Conservation (phyloP, 352 stramenopile species). For the Globisporangium carolinianum region DNA sequence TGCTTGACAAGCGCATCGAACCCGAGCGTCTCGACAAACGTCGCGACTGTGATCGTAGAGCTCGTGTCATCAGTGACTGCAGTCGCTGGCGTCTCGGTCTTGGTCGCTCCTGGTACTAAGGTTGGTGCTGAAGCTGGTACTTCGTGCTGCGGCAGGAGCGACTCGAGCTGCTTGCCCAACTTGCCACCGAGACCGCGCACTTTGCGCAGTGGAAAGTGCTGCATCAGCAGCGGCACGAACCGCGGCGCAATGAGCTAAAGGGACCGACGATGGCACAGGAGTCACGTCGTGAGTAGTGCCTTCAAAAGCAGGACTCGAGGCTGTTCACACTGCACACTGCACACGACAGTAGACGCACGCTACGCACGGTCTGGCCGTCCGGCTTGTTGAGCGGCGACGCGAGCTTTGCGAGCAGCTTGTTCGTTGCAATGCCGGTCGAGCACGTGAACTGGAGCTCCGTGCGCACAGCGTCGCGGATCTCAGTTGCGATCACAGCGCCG, state of each 20-base stretch:
- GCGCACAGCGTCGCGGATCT: slow-evolving; percentile 66
- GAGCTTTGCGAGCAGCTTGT: slow-evolving; percentile 78
- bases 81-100: slow-evolving; percentile 15
- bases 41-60: slow-evolving; percentile 25
- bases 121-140: slow-evolving; percentile 3
- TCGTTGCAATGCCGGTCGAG: slow-evolving; percentile 68
- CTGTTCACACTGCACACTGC: no score
- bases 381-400: slow-evolving; percentile 78
- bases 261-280: no score
- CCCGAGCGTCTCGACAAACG: slow-evolving; percentile 47
- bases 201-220: slow-evolving; percentile 65
- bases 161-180: slow-evolving; percentile 59
- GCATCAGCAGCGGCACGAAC: slow-evolving; percentile 58
- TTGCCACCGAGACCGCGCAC: slow-evolving; percentile 73
- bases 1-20: slow-evolving; percentile 42
- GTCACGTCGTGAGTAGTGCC: no score
- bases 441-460: slow-evolving; percentile 67
- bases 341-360: no score
- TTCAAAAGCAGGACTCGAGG: no score
- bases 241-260: slow-evolving; percentile 47
- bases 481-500: slow-evolving; percentile 52
- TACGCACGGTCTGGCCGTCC: slow-evolving; percentile 56
- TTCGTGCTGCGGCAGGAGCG: slow-evolving; percentile 42
- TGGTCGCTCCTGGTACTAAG: slow-evolving; percentile 2
- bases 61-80: no score